Evolutionary conservation across 2,329 filamentous ascomycete genomes (phyloP).

Genomic region (Sporothrix luriei): DNA sequence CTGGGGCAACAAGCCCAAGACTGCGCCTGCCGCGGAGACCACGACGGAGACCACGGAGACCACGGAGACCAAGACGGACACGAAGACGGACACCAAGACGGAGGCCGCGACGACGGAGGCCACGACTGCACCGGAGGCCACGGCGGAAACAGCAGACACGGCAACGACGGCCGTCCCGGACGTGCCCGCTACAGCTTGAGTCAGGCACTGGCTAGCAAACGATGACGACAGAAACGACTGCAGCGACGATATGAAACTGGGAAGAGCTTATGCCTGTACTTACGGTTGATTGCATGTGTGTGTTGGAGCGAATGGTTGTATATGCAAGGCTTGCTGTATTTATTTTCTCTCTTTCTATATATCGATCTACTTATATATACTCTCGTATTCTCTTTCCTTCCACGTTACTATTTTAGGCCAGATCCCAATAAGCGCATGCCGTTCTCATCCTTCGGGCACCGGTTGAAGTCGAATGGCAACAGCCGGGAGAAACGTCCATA

Average conservation of each 20-base stretch:
- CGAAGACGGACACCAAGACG: not conserved
- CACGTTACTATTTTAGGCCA: conserved; percentile 5
- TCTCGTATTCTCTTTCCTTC: not conserved
- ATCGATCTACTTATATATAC: too few species aligned
- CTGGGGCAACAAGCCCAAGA: conserved; percentile 22
- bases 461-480: not conserved
- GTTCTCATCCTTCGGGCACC: not conserved
- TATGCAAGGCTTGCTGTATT: not conserved
- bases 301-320: not conserved
- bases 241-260: not conserved
- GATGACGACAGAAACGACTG: not conserved
- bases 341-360: too few species aligned
- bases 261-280: too few species aligned
- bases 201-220: not conserved
- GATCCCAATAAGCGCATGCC: not conserved
- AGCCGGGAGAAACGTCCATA: not conserved
- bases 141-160: not conserved
- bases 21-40: not conserved
- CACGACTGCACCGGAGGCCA: not conserved
- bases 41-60: not conserved
- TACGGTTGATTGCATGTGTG: too few species aligned
- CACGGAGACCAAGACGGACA: too few species aligned
- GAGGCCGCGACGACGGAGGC: not conserved
- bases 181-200: not conserved
- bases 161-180: not conserved